These are phyloP conservation scores for Heliocybe sulcata DNA, from an alignment of 1,284 basidiomycete species.

Conservation along the genomic window DNA sequence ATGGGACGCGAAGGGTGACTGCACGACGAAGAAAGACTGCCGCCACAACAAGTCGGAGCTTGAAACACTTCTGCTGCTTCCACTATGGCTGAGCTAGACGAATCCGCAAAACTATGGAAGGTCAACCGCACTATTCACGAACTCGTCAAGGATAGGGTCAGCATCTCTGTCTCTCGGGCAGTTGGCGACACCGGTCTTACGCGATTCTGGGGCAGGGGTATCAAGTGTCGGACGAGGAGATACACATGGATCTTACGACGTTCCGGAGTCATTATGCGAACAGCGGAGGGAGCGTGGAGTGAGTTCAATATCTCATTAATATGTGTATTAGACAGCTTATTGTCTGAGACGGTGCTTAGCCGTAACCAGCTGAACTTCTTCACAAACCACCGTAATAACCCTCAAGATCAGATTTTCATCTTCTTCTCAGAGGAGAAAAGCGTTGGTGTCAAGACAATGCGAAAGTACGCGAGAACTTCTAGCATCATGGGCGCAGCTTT, in stretches of 20 bases:
- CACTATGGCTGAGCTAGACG: constrained; percentile 60
- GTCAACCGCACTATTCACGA: constrained; percentile 97
- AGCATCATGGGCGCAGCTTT: constrained; percentile 1
- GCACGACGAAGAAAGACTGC: constrained; percentile 7
- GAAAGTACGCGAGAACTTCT: constrained; percentile 65
- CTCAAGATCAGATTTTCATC: constrained; percentile 82
- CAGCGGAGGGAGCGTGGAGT: constrained; percentile 62
- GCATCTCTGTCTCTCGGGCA: constrained; percentile 15
- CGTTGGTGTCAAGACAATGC: constrained; percentile 93
- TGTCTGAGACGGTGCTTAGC: constrained; percentile 32
- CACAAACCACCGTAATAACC: constrained; percentile 64
- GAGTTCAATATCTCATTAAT: constrained; percentile 12
- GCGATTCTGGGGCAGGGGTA: constrained; percentile 55
- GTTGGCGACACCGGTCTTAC: not conserved
- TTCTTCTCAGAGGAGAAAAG: constrained; percentile 92
- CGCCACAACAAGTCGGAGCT: constrained; percentile 16
- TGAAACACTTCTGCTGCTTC: constrained; percentile 17
- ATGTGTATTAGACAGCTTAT: not conserved
- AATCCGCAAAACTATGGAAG: constrained; percentile 86
- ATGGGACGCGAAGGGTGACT: constrained; percentile 7
- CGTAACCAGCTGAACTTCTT: constrained; percentile 86
- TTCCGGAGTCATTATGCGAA: constrained; percentile 69
- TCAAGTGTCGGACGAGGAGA: constrained; percentile 87
- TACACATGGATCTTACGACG: constrained; percentile 73
- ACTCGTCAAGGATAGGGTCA: constrained; percentile 86